Evolutionary conservation across 2,329 filamentous ascomycete genomes (phyloP), one percentile per base, ranked within the genome.

Genomic region (Bipolaris sorokiniana): DNA sequence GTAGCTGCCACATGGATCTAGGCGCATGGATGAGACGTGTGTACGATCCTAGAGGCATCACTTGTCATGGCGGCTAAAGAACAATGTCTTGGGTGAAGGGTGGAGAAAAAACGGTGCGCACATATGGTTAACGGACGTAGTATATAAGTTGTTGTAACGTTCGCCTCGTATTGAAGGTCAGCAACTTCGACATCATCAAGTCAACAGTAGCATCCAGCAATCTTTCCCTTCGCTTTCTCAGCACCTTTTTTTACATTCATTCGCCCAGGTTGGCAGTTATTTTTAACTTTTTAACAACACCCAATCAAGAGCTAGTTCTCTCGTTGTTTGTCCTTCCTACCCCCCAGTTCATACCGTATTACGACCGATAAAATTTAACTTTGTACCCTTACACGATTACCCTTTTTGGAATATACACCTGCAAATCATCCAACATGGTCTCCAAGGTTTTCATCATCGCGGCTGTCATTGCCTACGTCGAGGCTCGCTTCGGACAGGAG

Each of bases 401-500:
- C 42, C 2, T 28, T 48, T 49, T 54, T 22, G 26, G 34, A 48
- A 22, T 20, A 28, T 28, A 28, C 42, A 22, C 33, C 22, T 13
- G 18, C 18, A 62, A 22, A 28, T 46, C 66, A 52, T 48, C 56
- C 56, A 67, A 55, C 42, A 77, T 77, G 74, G 56, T 75, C 45
- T 73, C 73, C 61, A 75, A 75, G 58, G 38, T 61, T 51, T 41
- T 73, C 38, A 58, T 75, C 57, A 56, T 77, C 45, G 54, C 72
- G 56, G 64, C 65, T 9, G 52, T 70, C 16, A 66, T 75, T 50
- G 73, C 73, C 63, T 73, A 76, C 50, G 74, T 70, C 45, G 69
- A 76, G 55, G 75, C 75, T 41, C 75, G 87, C 64, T 89, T 90
- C 73, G 83, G 83, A 44, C 86, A 88, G 76, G 87, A 90, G 74